These are phyloP conservation scores for Lipomyces yamadae DNA, from an alignment of 805 yeast species.

Conservation along the genomic window DNA sequence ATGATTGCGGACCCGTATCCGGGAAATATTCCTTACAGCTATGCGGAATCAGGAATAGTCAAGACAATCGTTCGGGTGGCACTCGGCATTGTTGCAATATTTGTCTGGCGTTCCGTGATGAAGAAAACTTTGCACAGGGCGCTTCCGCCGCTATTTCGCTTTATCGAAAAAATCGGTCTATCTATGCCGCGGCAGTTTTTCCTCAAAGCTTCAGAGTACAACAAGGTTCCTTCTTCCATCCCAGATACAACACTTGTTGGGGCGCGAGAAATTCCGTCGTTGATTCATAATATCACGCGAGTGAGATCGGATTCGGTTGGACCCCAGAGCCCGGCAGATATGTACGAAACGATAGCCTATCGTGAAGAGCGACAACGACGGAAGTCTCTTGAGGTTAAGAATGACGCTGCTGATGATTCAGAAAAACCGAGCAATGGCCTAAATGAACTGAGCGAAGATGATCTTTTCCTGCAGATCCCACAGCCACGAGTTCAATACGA, in stretches of 20 bases:
- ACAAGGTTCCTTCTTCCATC: constrained; percentile 45
- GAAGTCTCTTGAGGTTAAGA: constrained; percentile 22
- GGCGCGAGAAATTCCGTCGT: constrained; percentile 43
- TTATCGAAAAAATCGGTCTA: constrained; percentile 46
- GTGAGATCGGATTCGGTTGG: constrained; percentile 49
- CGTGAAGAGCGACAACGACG: constrained; percentile 41
- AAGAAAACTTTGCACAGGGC: constrained; percentile 66
- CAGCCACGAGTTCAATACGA: constrained; percentile 59
- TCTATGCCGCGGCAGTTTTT: constrained; percentile 50
- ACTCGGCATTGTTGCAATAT: constrained; percentile 66
- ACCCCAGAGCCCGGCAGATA: constrained; percentile 51
- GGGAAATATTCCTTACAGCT: constrained; percentile 52
- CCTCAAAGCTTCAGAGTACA: constrained; percentile 47
- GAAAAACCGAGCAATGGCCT: constrained; percentile 9
- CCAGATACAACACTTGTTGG: constrained; percentile 46
- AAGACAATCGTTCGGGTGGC: constrained; percentile 55
- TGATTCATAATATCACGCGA: constrained; percentile 41
- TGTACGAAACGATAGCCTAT: constrained; percentile 48
- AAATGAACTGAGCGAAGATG: constrained; percentile 34
- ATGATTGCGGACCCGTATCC: constrained; percentile 42
- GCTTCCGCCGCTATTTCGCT: constrained; percentile 64
- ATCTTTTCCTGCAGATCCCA: constrained; percentile 40
- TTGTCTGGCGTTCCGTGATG: constrained; percentile 73
- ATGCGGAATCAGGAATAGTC: constrained; percentile 51
- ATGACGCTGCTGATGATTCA: background rate